Percentiles rank a stretch among this genome's conserved stretches.
Evolutionary conservation across 345 rosid species (phyloP).

Genomic region (Brassica cretica): DNA sequence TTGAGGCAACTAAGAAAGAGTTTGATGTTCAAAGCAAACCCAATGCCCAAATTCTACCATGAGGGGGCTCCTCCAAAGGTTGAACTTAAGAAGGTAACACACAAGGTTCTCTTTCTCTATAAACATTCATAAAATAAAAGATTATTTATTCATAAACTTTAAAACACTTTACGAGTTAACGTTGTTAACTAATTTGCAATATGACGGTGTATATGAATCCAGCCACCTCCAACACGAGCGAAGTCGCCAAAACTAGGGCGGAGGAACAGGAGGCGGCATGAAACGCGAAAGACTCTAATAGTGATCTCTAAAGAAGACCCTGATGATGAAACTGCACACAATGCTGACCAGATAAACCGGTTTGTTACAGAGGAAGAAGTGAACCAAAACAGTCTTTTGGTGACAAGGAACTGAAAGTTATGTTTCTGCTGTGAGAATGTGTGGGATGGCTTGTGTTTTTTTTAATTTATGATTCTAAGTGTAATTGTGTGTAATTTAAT

Average conservation of each 20-base stretch:
- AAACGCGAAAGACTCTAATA: constrained; percentile 42
- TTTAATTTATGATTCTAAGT: constrained; percentile 20
- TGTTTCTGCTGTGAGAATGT: constrained; percentile 19
- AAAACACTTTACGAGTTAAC: background rate
- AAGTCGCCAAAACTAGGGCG: constrained; percentile 76
- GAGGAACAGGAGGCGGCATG: constrained; percentile 47
- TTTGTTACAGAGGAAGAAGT: constrained; percentile 29
- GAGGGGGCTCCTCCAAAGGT: constrained; percentile 88
- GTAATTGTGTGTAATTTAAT: constrained; percentile 21
- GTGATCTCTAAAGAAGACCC: constrained; percentile 39
- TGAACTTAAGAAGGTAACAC: constrained; percentile 78
- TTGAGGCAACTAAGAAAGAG: constrained; percentile 78
- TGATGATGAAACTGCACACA: constrained; percentile 27
- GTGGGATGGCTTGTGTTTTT: constrained; percentile 18
- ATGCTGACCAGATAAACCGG: constrained; percentile 36
- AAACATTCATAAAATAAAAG: background rate
- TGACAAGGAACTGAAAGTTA: background rate
- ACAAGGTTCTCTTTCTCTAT: constrained; percentile 41
- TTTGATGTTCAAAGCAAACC: constrained; percentile 75
- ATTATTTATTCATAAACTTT: background rate
- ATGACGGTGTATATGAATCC: constrained; percentile 21
- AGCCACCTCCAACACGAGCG: constrained; percentile 89
- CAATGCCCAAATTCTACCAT: constrained; percentile 84
- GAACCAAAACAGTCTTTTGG: constrained; percentile 30
- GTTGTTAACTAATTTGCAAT: constrained; percentile 8